These are phyloP conservation scores for Saccharomyces pastorianus DNA, from an alignment of 1,139 yeast genomes.

Conservation along the genomic window DNA sequence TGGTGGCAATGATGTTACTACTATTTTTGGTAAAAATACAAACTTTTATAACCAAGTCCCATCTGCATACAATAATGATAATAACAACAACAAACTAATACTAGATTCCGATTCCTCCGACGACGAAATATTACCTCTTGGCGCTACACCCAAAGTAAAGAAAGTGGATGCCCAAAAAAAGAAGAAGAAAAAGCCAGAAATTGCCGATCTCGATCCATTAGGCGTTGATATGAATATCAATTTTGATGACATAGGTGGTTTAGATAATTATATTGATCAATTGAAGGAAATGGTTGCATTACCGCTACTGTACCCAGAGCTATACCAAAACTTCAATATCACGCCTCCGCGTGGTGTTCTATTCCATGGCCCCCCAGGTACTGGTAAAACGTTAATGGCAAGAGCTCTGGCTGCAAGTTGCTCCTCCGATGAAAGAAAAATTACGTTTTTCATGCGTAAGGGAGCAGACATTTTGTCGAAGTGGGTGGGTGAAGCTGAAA, in stretches of 20 bases:
- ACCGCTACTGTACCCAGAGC: slow-evolving; percentile 87
- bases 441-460: slow-evolving; percentile 94
- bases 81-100: slow-evolving; percentile 13
- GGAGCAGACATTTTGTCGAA: slow-evolving; percentile 96
- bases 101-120: slow-evolving; percentile 67
- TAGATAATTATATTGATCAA: slow-evolving; percentile 83
- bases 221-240: slow-evolving; percentile 92
- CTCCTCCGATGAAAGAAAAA: slow-evolving; percentile 70
- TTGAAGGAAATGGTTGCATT: slow-evolving; percentile 94
- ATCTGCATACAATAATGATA: slow-evolving; percentile 36
- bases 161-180: slow-evolving; percentile 12
- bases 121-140: slow-evolving; percentile 39
- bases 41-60: slow-evolving; percentile 32
- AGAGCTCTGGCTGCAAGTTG: slow-evolving; percentile 94
- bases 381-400: slow-evolving; percentile 97
- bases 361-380: slow-evolving; percentile 99
- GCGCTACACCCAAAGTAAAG: slow-evolving; percentile 26
- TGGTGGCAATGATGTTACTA: slow-evolving; percentile 82
- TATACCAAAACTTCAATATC: slow-evolving; percentile 79
- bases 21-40: slow-evolving; percentile 62
- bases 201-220: slow-evolving; percentile 90
- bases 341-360: slow-evolving; percentile 97
- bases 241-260: slow-evolving; percentile 85
- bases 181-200: slow-evolving; percentile 49
- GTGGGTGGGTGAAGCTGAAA: slow-evolving; percentile 99